Conservation (phyloP, 345 rosid species). For the Eucalyptus sideroxylon region DNA sequence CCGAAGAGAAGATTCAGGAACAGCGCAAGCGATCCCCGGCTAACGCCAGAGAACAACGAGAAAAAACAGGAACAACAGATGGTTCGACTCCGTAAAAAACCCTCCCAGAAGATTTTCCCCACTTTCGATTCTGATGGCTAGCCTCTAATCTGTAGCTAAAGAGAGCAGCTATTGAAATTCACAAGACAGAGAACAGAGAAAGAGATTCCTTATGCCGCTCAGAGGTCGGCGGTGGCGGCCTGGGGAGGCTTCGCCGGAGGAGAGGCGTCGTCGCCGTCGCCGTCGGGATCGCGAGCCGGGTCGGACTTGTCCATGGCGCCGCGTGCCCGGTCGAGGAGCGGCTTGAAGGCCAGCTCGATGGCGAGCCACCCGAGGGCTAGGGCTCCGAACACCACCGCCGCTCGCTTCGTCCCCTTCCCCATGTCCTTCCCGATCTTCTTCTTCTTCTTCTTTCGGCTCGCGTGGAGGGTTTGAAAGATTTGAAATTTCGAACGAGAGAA, state of each 20-base stretch:
- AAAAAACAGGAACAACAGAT: neutral
- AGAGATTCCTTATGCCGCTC: neutral
- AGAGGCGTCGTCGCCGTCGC: neutral
- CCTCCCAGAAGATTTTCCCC: neutral
- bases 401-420: conserved; percentile 24
- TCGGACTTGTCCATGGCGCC: conserved; percentile 63
- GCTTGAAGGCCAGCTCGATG: conserved; percentile 72
- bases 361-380: conserved; percentile 76
- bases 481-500: neutral
- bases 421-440: neutral
- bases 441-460: neutral
- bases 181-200: too few species aligned
- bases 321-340: conserved; percentile 49
- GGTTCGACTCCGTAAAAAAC: neutral
- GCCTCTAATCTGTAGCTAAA: neutral
- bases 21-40: neutral
- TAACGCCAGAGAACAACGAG: neutral
- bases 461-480: neutral
- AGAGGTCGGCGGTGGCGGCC: neutral
- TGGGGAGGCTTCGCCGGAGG: neutral
- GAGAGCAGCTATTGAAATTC: neutral
- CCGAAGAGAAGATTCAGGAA: neutral
- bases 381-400: conserved; percentile 57
- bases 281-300: conserved; percentile 54
- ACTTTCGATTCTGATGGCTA: neutral